These are phyloP conservation scores for Globisporangium solare DNA, from an alignment of 352 stramenopile genomes.

Conservation along the genomic window DNA sequence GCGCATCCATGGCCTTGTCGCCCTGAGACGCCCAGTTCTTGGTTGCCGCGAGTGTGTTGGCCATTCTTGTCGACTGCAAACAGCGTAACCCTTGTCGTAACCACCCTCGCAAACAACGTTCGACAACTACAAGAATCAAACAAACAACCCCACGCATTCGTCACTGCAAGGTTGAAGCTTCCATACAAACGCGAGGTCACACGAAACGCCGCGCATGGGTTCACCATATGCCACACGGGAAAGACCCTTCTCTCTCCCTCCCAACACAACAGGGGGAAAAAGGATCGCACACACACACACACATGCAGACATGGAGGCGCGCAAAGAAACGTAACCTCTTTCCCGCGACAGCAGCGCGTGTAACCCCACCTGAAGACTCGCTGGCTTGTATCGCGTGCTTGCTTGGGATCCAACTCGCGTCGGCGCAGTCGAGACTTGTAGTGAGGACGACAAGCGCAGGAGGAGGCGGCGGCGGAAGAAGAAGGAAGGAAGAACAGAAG, in stretches of 20 bases:
- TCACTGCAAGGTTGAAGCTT: too few relatives aligned
- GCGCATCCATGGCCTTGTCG: too few relatives aligned
- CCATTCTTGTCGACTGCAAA: too few relatives aligned
- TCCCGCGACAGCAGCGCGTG: too few relatives aligned
- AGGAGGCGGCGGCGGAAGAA: background rate
- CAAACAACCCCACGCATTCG: background rate
- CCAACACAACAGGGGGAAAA: background rate
- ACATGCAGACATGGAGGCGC: background rate
- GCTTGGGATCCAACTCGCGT: background rate
- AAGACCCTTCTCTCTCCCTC: background rate
- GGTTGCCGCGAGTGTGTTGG: too few relatives aligned
- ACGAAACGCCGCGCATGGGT: background rate
- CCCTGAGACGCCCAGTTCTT: too few relatives aligned
- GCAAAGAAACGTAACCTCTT: background rate
- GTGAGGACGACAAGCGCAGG: background rate
- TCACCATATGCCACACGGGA: background rate
- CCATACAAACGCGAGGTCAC: background rate
- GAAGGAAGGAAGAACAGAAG: background rate
- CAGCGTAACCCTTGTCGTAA: too few relatives aligned
- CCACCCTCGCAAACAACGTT: too few relatives aligned
- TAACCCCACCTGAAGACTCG: background rate
- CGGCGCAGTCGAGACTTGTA: background rate
- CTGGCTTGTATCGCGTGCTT: background rate
- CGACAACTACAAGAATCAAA: background rate
- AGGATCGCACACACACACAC: background rate